Base-by-base conservation (phyloP, 2,329 filamentous ascomycete genomes). In the Aspergillus felis region DNA sequence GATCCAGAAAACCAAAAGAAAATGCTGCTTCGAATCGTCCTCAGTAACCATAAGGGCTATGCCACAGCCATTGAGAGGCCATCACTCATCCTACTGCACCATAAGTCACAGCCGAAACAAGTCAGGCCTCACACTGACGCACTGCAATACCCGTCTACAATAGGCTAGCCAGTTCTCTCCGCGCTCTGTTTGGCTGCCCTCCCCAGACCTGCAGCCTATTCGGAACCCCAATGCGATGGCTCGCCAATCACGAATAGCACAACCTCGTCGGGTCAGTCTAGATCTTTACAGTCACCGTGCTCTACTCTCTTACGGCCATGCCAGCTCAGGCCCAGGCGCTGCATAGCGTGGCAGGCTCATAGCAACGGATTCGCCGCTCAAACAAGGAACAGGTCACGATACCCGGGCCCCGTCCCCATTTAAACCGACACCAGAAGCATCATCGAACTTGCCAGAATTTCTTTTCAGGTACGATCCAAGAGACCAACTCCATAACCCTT, bases 141-240 rank as follows among this genome's bases (percentile, higher is more conserved):
- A 22, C 20, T 22, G n/a, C 20, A 46, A 24, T 20, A 24, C n/a
- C n/a, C 3, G 2, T 24, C 42, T 20, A 47, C 14, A 47, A 27
- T 27, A 47, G 22, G 44, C 22, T 47, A 47, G 22, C 42, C 42
- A 24, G n/a, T 12, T 22, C 20, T 24, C 44, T 17, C 46, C 35
- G 32, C 20, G 7, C 24, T 50, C n/a, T 61, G 58, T 57, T 56
- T 62, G 56, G 58, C 50, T 56, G 52, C 27, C 12, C 12, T 27
- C 14, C 50, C 44, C 47, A 35, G 5, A 52, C 50, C 54, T 44
- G 53, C 56, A 56, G 53, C 44, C 50, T 28, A 17, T 57, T 59
- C 53, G 27, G 52, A 54, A 57, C 57, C 47, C 32, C 47, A 60
- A 58, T 50, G 44, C 50, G 50, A 56, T 50, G 24, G 32, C 49